Base-by-base conservation (phyloP, 2,329 filamentous ascomycete species). In the Verticillium albo-atrum region DNA sequence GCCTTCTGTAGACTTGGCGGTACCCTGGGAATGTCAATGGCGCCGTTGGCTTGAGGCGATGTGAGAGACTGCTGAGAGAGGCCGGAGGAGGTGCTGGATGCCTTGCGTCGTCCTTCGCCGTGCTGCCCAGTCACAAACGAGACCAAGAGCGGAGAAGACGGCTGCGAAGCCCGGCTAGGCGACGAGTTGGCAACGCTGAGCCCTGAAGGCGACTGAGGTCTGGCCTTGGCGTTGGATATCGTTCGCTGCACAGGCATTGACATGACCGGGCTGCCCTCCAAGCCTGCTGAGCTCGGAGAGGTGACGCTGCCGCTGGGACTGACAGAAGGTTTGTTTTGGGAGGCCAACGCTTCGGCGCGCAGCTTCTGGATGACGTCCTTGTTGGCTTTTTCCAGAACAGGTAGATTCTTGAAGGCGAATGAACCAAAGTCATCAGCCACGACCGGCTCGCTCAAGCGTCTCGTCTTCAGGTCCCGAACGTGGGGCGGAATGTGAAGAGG, bases 321-420 rank as follows among this genome's bases (percentile, higher is more conserved):
- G 32, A 75, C 68, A 5, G 77, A 71, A 34, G 77, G 75, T 68
- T 88, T 87, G 68, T 74, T 84, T 65, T 88, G 85, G 2, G 80
- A 75, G 3, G 85, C 92, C 77, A 97, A 82, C 3, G 95, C 93
- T 73, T 98, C 93, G 25, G 93, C 92, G 12, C 93, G 88, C 60
- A 99, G 80, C 72, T 98, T 98, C 68, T 98, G 93, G 32, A 99
- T 97, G 30, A 98, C 92, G 68, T 99, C 95, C 72, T 99, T 99
- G 75, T 99, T 99, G 58, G 95, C 95, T 74, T 97, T 98, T 68
- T 98, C 95, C 20, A 99, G 81, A 23, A 98, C 94, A 0, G 94
- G 93, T 55, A 99, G 78, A 68, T 99, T 99, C 77, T 99, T 99
- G 81, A 97, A 99, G 42, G 92, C 87, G 74, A 99, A 99, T 63